Evolutionary conservation across 2,329 filamentous ascomycete genomes (phyloP), one percentile per base, ranked within the genome.

Genomic region (Alternaria solani): DNA sequence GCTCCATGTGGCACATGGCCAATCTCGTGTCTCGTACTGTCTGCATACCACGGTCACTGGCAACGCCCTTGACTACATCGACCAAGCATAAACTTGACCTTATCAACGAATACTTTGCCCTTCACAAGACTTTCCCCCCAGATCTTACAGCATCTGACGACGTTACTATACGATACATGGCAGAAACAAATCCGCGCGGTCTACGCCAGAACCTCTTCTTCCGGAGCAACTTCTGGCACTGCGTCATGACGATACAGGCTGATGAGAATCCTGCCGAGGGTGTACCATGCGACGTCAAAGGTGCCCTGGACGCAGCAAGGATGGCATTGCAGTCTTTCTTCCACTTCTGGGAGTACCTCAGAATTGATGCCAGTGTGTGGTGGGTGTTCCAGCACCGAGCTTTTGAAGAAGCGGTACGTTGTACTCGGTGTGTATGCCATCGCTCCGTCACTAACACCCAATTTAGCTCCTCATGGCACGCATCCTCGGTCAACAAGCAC

Each of bases 301-400:
- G 87, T 5, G 90, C 90, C 3, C 80, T 94, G 12, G 90, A 93
- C 75, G 90, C 91, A 0, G 91, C 91, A 0, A 88, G 92, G 68
- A 89, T 91, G 72, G 91, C 91, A 5, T 87, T 94, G 47, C 85
- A 84, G 44, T 83, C 90, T 1, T 94, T 93, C 74, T 93, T 94
- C 75, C 83, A 93, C 58, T 83, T 93, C 7, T 91, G 89, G 78
- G 82, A 81, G 38, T 79, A 92, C 12, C 88, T 93, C 63, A 87
- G 89, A 66, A 82, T 82, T 16, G 91, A 94, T 79, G 90, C 90
- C 1, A 85, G 88, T 14, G 91, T 93, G 1, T 94, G 91, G 91
- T 94, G 91, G 91, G 90, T 92, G 0, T 92, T 93, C 67, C 91
- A 93, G 74, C 91, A 94, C 73, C 83, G 91, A 1, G 91, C 91